Evolutionary conservation across 1,284 basidiomycete species (phyloP).

Genomic region (Cystobasidiaceae sp.): DNA sequence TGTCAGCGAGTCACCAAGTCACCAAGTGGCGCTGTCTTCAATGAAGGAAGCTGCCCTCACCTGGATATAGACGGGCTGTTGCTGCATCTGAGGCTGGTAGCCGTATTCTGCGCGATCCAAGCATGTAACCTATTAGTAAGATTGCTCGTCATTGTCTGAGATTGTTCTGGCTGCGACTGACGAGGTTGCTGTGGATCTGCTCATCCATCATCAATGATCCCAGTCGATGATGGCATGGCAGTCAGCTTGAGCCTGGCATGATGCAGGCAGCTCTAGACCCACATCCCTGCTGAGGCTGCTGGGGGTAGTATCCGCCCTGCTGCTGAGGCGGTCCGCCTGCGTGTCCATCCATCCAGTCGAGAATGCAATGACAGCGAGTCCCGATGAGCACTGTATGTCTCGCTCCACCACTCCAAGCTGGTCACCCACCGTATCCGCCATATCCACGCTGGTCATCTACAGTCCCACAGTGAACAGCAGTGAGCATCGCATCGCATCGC

Average conservation of each 20-base stretch:
- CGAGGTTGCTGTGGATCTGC: slow-evolving; percentile 20
- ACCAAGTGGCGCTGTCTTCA: not conserved
- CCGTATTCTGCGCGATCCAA: slow-evolving; percentile 6
- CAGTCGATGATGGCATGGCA: not conserved
- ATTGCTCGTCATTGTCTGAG: not conserved
- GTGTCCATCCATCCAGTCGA: too few relatives aligned
- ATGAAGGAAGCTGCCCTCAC: not conserved
- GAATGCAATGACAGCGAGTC: too few relatives aligned
- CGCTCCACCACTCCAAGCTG: too few relatives aligned
- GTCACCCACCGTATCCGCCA: too few relatives aligned
- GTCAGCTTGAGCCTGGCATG: too few relatives aligned
- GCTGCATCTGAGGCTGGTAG: slow-evolving; percentile 19
- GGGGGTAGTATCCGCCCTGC: slow-evolving; percentile 21
- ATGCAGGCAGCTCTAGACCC: not conserved
- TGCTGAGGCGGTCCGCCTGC: slow-evolving; percentile 9
- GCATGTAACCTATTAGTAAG: not conserved
- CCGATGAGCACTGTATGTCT: too few relatives aligned
- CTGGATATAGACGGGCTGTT: slow-evolving; percentile 19
- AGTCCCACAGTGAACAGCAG: too few relatives aligned
- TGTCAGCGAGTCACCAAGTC: not conserved
- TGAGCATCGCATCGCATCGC: too few relatives aligned
- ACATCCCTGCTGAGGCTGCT: slow-evolving; percentile 28
- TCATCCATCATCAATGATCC: not conserved
- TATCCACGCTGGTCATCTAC: too few relatives aligned
- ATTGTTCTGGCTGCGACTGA: too few relatives aligned